A percentile compares a stretch with the other conserved stretches of the same genome.
Conservation (phyloP, 2,329 filamentous ascomycete genomes). For the Amauroascus verrucosus region DNA sequence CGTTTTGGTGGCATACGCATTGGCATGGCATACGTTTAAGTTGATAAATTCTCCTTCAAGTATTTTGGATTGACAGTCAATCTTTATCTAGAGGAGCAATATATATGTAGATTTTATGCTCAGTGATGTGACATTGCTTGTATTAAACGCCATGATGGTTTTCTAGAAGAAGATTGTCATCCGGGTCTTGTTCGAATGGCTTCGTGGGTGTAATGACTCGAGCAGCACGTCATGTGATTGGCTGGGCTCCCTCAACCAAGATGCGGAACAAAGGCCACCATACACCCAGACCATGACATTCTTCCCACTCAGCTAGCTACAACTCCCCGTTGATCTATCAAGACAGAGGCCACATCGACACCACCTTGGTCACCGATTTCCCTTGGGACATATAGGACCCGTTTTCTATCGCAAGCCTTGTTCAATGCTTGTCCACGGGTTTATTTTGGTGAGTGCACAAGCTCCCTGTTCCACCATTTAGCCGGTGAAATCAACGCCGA, state of each 20-base stretch:
- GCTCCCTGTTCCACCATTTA: background rate
- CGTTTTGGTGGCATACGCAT: background rate
- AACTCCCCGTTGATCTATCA: background rate
- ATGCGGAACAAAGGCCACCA: slow-evolving; percentile 12
- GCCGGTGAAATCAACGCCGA: background rate
- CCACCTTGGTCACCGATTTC: background rate
- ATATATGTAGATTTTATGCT: background rate
- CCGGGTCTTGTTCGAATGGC: too few relatives aligned
- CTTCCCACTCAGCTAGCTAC: background rate
- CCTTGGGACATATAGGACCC: background rate
- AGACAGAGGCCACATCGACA: slow-evolving; percentile 5
- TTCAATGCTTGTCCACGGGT: slow-evolving; percentile 3
- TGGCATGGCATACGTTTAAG: too few relatives aligned
- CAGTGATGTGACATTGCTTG: too few relatives aligned
- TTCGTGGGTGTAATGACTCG: background rate
- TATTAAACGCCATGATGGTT: too few relatives aligned
- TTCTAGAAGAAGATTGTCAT: too few relatives aligned
- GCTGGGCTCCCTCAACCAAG: background rate
- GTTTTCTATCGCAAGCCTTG: background rate
- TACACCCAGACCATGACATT: slow-evolving; percentile 9
- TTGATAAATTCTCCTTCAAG: too few relatives aligned
- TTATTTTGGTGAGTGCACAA: slow-evolving; percentile 5
- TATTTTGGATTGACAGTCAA: too few relatives aligned
- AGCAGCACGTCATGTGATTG: slow-evolving; percentile 9
- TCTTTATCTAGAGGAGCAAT: background rate